Base-by-base conservation (phyloP, 2,329 filamentous ascomycete genomes). In the Elsinoe necatrix region DNA sequence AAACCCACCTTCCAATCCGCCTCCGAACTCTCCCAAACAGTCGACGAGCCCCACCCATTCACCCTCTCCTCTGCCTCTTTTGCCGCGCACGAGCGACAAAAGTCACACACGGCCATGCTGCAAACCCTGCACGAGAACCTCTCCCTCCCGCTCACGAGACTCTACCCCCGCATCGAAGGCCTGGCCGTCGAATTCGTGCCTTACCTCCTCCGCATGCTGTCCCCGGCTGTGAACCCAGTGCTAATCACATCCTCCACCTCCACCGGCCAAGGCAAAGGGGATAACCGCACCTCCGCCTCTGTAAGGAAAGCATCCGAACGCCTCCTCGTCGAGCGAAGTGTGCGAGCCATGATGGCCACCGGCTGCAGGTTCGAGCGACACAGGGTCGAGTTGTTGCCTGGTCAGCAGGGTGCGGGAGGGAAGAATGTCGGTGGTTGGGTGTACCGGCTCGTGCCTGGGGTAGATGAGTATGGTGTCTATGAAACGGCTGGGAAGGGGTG, bases 371-470 rank as follows among this genome's bases (percentile, higher is more conserved):
- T 97, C 68, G 87, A 95, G 62, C 86, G 84, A 66, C 86, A 87
- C 11, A 84, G 85, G 64, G 81, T 97, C 42, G 85, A 87, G 34
- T 3, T 45, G 11, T 20, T 23, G 5, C 41, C 41, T 23, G 41
- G 41, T n/a, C 41, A 45, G 9, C 20, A 21, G 21, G 41, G 21
- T 0, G 31, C 20, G 29, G 64, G 64, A 8, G 63, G 66, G 12
- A 41, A 45, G 39, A 47, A 34, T 16, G 21, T 35, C 4, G 59
- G 55, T 16, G 84, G 80, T 63, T 97, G 84, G 79, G 85, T 95
- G 7, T 97, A 95, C 71, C 83, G 93, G 55, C 91, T 98, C 88
- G 92, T 97, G 66, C 93, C 93, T 80, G 77, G 82, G 0, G 77
- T 98, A n/a, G 93, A 98, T 70, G 77, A 80, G 7, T 78, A 97